Percentiles rank a stretch among this genome's conserved stretches.
Evolutionary conservation across 2,329 filamentous ascomycete genomes (phyloP).

Genomic region (Penicillium concentricum): DNA sequence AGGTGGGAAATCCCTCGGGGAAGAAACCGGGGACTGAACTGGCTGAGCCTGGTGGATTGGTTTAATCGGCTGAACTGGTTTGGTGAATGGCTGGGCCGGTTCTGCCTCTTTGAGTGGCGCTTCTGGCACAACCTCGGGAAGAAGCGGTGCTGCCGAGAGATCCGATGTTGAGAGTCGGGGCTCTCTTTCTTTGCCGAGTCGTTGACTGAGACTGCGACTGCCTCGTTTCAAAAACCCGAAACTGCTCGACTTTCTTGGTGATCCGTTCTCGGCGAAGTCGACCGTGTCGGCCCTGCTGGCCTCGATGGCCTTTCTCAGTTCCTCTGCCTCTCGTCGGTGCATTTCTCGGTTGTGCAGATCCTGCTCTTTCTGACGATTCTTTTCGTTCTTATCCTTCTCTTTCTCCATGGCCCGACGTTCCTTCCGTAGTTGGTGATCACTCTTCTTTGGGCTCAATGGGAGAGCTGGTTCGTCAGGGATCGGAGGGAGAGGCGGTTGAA

Average conservation of each 20-base stretch:
- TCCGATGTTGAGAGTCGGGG: slow-evolving; percentile 31
- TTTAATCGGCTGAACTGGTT: not conserved
- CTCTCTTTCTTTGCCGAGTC: slow-evolving; percentile 53
- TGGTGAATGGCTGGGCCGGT: slow-evolving; percentile 1
- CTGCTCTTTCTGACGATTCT: slow-evolving; percentile 55
- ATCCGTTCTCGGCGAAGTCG: slow-evolving; percentile 46
- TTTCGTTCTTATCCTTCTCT: slow-evolving; percentile 55
- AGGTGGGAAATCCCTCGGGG: slow-evolving; percentile 14
- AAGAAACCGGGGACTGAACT: slow-evolving; percentile 12
- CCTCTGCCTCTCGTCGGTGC: slow-evolving; percentile 55
- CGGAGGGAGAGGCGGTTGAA: slow-evolving; percentile 28
- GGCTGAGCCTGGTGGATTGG: not conserved
- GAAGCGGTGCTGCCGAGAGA: slow-evolving; percentile 14
- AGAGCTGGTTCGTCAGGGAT: slow-evolving; percentile 35
- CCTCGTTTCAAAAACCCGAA: slow-evolving; percentile 68
- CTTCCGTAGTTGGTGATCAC: slow-evolving; percentile 64
- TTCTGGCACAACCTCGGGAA: slow-evolving; percentile 18
- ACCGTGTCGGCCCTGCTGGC: slow-evolving; percentile 63
- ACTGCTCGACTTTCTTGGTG: slow-evolving; percentile 42
- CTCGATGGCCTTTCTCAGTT: slow-evolving; percentile 63
- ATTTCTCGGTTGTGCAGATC: slow-evolving; percentile 52
- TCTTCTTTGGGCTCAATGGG: slow-evolving; percentile 55
- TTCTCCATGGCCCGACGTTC: slow-evolving; percentile 53
- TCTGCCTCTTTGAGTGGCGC: slow-evolving; percentile 5
- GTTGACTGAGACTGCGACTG: slow-evolving; percentile 76